A percentile compares a stretch with the other conserved stretches of the same genome.
Evolutionary conservation across 192 early-diverging fungal species (phyloP).

Genomic region (Linnemannia exigua): DNA sequence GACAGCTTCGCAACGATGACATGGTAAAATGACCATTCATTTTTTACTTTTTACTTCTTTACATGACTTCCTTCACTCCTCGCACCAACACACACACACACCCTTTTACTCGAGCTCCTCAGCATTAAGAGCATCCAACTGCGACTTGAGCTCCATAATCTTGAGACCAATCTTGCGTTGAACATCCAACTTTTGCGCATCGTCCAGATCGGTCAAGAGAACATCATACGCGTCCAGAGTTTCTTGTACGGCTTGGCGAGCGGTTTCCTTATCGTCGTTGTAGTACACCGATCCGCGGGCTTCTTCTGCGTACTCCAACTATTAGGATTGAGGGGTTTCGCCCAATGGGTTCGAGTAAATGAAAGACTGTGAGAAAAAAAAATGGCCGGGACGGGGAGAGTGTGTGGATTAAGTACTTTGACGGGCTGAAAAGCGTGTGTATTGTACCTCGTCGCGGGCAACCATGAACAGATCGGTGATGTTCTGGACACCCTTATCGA

Average conservation of each 20-base stretch:
- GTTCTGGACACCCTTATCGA: slow-evolving; percentile 48
- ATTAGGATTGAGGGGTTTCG: no score
- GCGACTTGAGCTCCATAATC: slow-evolving; percentile 57
- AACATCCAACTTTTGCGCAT: slow-evolving; percentile 49
- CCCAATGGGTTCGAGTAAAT: no score
- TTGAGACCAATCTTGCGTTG: slow-evolving; percentile 59
- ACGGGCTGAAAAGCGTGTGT: no score
- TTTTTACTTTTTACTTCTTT: background rate
- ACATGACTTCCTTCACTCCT: no score
- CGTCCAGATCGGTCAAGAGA: slow-evolving; percentile 34
- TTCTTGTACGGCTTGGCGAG: slow-evolving; percentile 52
- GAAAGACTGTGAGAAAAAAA: background rate
- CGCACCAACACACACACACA: no score
- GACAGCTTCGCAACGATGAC: no score
- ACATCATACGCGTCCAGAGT: slow-evolving; percentile 38
- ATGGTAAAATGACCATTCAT: background rate
- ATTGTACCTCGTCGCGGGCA: slow-evolving; percentile 48
- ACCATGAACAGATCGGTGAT: slow-evolving; percentile 51
- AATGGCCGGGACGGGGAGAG: background rate
- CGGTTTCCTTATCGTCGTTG: slow-evolving; percentile 57
- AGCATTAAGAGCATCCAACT: slow-evolving; percentile 48
- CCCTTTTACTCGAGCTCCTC: slow-evolving; percentile 54
- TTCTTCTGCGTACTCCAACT: slow-evolving; percentile 60
- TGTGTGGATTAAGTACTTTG: no score
- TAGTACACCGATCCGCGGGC: slow-evolving; percentile 60